These are phyloP conservation scores for Stylosanthes scabra DNA, from an alignment of 331 rosid species.

Conservation along the genomic window DNA sequence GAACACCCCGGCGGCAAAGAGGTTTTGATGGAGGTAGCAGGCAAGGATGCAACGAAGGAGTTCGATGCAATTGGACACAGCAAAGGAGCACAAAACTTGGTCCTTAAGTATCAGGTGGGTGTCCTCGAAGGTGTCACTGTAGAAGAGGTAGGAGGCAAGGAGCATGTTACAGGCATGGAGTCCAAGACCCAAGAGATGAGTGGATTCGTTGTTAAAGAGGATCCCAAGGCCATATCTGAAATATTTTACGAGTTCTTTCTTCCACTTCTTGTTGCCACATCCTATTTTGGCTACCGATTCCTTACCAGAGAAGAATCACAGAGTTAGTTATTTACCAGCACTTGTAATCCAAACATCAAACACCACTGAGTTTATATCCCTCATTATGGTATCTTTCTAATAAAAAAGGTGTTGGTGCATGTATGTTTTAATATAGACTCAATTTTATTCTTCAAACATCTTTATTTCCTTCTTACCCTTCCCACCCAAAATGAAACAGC, in stretches of 20 bases:
- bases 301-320: constrained; percentile 20
- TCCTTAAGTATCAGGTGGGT: constrained; percentile 61
- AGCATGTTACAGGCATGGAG: constrained; percentile 39
- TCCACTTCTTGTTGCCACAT: constrained; percentile 50
- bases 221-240: constrained; percentile 24
- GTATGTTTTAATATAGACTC: too few species aligned
- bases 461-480: too few species aligned
- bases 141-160: constrained; percentile 40
- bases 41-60: constrained; percentile 74
- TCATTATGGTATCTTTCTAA: too few species aligned
- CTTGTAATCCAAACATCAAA: neutral
- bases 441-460: too few species aligned
- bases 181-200: constrained; percentile 54
- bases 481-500: too few species aligned
- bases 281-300: constrained; percentile 56
- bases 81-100: constrained; percentile 52
- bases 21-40: constrained; percentile 62
- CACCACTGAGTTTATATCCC: too few species aligned
- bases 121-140: constrained; percentile 53
- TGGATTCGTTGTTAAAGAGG: constrained; percentile 61
- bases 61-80: constrained; percentile 74
- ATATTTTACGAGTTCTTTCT: constrained; percentile 45
- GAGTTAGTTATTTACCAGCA: constrained; percentile 3
- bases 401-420: neutral
- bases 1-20: constrained; percentile 90